Conservation (phyloP, 176 grass and related monocot species). For the Zea luxurians region DNA sequence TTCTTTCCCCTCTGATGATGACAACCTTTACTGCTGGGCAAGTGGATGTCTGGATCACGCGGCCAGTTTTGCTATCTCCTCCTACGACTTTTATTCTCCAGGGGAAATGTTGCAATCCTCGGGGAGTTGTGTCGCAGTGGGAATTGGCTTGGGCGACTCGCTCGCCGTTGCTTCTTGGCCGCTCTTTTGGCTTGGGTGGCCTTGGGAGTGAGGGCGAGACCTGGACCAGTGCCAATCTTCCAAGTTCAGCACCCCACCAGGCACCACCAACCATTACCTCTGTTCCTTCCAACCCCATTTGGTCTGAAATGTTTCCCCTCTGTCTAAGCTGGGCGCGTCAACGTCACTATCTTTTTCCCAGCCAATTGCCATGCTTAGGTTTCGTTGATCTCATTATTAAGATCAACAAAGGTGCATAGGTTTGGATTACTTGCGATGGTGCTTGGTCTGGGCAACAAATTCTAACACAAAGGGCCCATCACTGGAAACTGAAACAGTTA, state of each 20-base stretch:
- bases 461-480: conserved; percentile 19
- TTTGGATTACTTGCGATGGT: conserved; percentile 4
- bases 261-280: conserved; percentile 35
- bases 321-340: conserved; percentile 19
- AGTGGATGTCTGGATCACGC: conserved; percentile 39
- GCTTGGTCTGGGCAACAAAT: conserved; percentile 16
- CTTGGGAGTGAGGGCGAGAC: conserved; percentile 8
- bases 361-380: conserved; percentile 28
- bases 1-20: conserved; percentile 36
- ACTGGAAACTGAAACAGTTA: conserved; percentile 31
- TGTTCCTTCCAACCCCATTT: conserved; percentile 18
- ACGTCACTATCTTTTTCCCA: conserved; percentile 14
- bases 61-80: conserved; percentile 26
- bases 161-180: conserved; percentile 22
- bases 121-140: conserved; percentile 18
- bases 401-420: neutral
- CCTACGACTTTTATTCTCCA: conserved; percentile 8
- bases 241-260: conserved; percentile 39
- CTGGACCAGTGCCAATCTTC: conserved; percentile 42
- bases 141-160: conserved; percentile 34
- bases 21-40: conserved; percentile 1
- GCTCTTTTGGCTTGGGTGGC: conserved; percentile 30
- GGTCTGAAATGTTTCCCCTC: conserved; percentile 26
- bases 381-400: conserved; percentile 17
- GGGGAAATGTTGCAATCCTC: conserved; percentile 15